phyloP scores from a whole-genome alignment of 2,329 filamentous ascomycete genomes.

The Pseudodiploospora longispora region DNA sequence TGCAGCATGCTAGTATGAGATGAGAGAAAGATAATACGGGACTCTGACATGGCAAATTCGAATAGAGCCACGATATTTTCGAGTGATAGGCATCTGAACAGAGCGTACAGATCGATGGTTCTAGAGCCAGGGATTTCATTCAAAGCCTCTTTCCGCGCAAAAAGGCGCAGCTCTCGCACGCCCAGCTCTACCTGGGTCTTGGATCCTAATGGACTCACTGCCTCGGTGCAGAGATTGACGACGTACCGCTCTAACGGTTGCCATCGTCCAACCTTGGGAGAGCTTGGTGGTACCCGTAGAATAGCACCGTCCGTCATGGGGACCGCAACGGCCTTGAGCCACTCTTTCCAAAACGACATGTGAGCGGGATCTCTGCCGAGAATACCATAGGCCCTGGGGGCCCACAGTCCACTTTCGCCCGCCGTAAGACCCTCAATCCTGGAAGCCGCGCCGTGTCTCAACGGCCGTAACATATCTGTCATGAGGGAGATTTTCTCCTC shows the following conservation, averaged over 20 bases:
- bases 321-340: conserved; percentile 86
- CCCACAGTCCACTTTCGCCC: conserved; percentile 93
- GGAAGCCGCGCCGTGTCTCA: conserved; percentile 87
- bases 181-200: conserved; percentile 93
- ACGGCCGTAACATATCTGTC: conserved; percentile 87
- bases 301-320: conserved; percentile 89
- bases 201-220: conserved; percentile 82
- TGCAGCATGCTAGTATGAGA: conserved; percentile 96
- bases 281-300: conserved; percentile 76
- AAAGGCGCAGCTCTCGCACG: conserved; percentile 81
- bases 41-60: conserved; percentile 88
- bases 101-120: conserved; percentile 83
- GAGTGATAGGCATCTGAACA: conserved; percentile 84
- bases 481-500: conserved; percentile 97
- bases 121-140: conserved; percentile 92
- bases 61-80: conserved; percentile 89
- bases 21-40: conserved; percentile 90
- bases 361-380: conserved; percentile 76
- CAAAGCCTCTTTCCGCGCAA: conserved; percentile 82
- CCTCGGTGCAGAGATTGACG: conserved; percentile 92
- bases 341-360: conserved; percentile 96
- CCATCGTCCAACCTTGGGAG: conserved; percentile 87
- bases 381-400: conserved; percentile 86
- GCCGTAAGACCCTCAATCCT: conserved; percentile 96
- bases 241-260: conserved; percentile 95